Base-by-base conservation (phyloP, 2,329 filamentous ascomycete species). In the Fusarium equiseti region DNA sequence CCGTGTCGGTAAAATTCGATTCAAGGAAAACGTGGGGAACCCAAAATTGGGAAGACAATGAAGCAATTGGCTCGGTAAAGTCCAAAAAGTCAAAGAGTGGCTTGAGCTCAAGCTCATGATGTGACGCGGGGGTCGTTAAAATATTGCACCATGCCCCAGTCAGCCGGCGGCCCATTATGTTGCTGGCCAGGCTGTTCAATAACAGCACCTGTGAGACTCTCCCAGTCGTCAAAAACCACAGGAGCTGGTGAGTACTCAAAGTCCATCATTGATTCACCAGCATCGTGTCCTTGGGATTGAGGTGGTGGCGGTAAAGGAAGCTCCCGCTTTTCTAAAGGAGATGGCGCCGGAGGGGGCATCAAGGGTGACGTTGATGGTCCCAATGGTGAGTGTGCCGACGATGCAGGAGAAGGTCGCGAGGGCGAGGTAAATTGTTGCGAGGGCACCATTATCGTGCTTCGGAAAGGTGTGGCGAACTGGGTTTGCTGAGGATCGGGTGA, bases 201-300 rank as follows among this genome's bases (percentile, higher is more conserved):
- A 22, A 81, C 76, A 24, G 79, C 73, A 24, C 78, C 77, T 26
- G 77, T 71, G 31, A 83, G 77, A 59, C 76, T 80, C 58, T 81
- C 81, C 82, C 82, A 84, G 63, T 83, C 81, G 4, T 82, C 79
- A 46, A 83, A 82, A 12, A 80, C 76, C 32, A 81, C 76, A 10
- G 78, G 76, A 5, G 77, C 76, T 5, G 81, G 77, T 31, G 82
- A 80, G 66, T 81, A 83, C 55, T 84, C 81, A 71, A 83, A 83
- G 46, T 83, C 82, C 81, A 84, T 83, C 71, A 81, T 77, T 12
- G 75, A 72, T 29, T 80, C 79, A 22, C 66, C 68, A 13, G 65
- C 52, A 13, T 71, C 74, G 15, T 73, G 67, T 16, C 54, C 66
- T 20, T 74, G 74, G 9, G 63, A 38, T 13, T 76, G 76, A 49